phyloP scores from a whole-genome alignment of 345 rosid species.

The Pugionium cornutum region DNA sequence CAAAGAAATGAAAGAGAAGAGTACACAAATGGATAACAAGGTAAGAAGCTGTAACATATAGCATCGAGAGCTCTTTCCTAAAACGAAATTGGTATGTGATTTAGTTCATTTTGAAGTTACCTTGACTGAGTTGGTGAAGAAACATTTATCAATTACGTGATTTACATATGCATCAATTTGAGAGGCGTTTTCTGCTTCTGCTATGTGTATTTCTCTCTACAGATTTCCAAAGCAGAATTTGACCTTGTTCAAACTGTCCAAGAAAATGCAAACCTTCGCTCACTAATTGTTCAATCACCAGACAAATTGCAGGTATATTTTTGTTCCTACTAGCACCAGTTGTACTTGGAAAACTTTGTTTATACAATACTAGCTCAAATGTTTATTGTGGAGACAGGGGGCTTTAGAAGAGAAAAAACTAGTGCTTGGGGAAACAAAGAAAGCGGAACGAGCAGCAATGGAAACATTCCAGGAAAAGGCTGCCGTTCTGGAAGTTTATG shows the following conservation, averaged over 20 bases:
- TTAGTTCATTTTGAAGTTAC: background rate
- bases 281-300: slow-evolving; percentile 90
- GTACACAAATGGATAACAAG: slow-evolving; percentile 61
- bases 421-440: slow-evolving; percentile 63
- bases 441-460: slow-evolving; percentile 70
- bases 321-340: slow-evolving; percentile 6
- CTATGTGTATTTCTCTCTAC: slow-evolving; percentile 31
- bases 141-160: slow-evolving; percentile 5
- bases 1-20: slow-evolving; percentile 63
- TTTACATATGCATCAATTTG: background rate
- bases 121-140: slow-evolving; percentile 17
- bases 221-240: slow-evolving; percentile 82
- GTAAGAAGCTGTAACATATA: slow-evolving; percentile 36
- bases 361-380: background rate
- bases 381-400: slow-evolving; percentile 48
- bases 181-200: slow-evolving; percentile 17
- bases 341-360: background rate
- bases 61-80: background rate
- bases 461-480: slow-evolving; percentile 71
- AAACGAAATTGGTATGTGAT: slow-evolving; percentile 2
- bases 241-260: slow-evolving; percentile 77
- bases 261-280: slow-evolving; percentile 76
- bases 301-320: slow-evolving; percentile 77
- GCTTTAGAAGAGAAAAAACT: slow-evolving; percentile 80
- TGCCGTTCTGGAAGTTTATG: slow-evolving; percentile 62